phyloP scores from a whole-genome alignment of 805 yeast species.

The Suhomyces sp. region DNA sequence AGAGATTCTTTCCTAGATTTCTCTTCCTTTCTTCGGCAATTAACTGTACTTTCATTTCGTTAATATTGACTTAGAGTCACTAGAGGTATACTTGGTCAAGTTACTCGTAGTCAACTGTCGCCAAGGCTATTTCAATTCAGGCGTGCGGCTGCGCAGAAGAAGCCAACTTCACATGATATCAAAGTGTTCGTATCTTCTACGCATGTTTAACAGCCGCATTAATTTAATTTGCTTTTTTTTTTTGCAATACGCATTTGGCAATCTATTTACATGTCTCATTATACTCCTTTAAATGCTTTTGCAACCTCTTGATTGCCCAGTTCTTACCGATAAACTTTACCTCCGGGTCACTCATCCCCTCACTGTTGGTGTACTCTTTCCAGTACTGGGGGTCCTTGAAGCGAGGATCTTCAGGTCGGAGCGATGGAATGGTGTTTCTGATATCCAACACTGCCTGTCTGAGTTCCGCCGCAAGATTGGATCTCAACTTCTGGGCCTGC shows the following conservation, averaged over 20 bases:
- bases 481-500: constrained; percentile 64
- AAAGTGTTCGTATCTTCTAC: too few relatives aligned
- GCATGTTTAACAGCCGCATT: too few relatives aligned
- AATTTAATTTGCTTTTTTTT: too few relatives aligned
- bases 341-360: constrained; percentile 66
- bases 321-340: constrained; percentile 72
- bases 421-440: constrained; percentile 36
- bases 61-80: too few relatives aligned
- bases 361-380: constrained; percentile 60
- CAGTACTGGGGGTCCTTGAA: constrained; percentile 71
- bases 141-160: too few relatives aligned
- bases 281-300: constrained; percentile 39
- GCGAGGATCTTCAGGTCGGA: constrained; percentile 63
- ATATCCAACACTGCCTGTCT: constrained; percentile 59
- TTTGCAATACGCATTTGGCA: neutral
- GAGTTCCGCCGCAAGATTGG: constrained; percentile 64
- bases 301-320: constrained; percentile 78
- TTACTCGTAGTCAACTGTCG: too few relatives aligned
- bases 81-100: too few relatives aligned
- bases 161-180: too few relatives aligned
- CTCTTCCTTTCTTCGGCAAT: too few relatives aligned
- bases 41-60: too few relatives aligned
- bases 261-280: neutral
- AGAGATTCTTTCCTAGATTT: too few relatives aligned
- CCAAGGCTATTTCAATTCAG: too few relatives aligned